Base-by-base conservation (phyloP, 441 rosid species). In the Erodium trifolium region DNA sequence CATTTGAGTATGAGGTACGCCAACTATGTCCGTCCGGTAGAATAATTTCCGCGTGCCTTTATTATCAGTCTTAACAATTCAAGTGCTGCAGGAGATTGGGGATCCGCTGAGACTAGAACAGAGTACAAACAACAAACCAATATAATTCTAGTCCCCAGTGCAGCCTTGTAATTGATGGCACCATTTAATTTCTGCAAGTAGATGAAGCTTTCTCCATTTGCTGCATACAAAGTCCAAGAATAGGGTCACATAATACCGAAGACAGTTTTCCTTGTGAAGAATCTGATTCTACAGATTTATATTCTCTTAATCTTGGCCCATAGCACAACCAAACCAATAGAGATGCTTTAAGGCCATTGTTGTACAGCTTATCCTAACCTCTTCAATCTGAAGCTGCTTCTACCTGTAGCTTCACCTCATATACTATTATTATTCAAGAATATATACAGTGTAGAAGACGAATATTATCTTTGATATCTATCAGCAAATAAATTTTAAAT, bases 71-170 rank as follows among this genome's bases (percentile, higher is more conserved):
- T 65, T 6, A 16, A 47, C 65, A 17, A 72, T 49, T 62, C 23
- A 69, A 73, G 53, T 66, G 60, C 59, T 10, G 2, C 74, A 84
- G 91, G 86, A 85, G 83, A 77, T 18, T 81, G 80, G 87, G 84
- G 55, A 76, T 87, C 70, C 39, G 84, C 63, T 81, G 73, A 79
- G 68, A 57, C 68, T 35, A 47, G n/a, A 51, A 74, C 5, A 55
- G 67, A 39, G 63, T 69, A 53, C 35, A 45, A 39, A 37, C 59
- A 34, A 69, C 17, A 10, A 41, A 41, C 45, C 45, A 41, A 41
- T 9, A 31, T 34, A 29, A 29, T 41, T 45, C 65, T 71, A 43
- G 43, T 31, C 53, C 69, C 60, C 10, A 37, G 62, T 55, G 73
- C 16, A 74, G 37, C 63, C 75, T 69, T 49, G 71, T 67, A 68